Conservation (phyloP, 306 rosid species). For the Rubus parviflorus region DNA sequence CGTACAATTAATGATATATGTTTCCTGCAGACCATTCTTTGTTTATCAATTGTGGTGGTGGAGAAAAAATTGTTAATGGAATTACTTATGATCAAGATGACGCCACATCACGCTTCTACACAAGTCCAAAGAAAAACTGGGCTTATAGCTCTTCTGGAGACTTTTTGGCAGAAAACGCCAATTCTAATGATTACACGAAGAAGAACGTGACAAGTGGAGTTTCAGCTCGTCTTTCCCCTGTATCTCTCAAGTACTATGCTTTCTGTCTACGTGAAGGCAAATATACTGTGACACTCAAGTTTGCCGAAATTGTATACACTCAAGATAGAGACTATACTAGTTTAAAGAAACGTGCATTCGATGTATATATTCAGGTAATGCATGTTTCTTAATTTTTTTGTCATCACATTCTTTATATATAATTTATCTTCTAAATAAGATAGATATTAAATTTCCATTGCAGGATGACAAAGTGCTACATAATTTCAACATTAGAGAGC, state of each 20-base stretch:
- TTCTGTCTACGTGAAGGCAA: too few relatives aligned
- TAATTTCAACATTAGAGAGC: constrained; percentile 15
- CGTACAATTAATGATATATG: neutral
- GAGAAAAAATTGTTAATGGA: constrained; percentile 1
- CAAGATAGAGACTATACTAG: neutral
- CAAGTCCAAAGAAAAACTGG: constrained; percentile 27
- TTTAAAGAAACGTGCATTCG: constrained; percentile 9
- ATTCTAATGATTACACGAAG: neutral
- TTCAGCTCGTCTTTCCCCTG: constrained; percentile 36
- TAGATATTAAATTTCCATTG: neutral
- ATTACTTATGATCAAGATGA: constrained; percentile 28
- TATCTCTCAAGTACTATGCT: constrained; percentile 41
- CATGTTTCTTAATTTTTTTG: too few relatives aligned
- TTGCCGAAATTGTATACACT: constrained; percentile 29
- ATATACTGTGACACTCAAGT: constrained; percentile 34
- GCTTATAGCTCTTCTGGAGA: constrained; percentile 37
- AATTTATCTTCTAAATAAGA: neutral
- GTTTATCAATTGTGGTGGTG: constrained; percentile 29
- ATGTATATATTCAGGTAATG: constrained; percentile 22
- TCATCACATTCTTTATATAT: too few relatives aligned
- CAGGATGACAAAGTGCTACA: neutral
- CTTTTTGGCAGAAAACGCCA: neutral
- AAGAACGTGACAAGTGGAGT: constrained; percentile 12
- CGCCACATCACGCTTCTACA: constrained; percentile 3
- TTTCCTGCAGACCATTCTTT: constrained; percentile 15